Percentiles rank a stretch among this genome's conserved stretches.
Evolutionary conservation across 2,329 filamentous ascomycete genomes (phyloP).

Genomic region (Pyrenochaeta sp.): DNA sequence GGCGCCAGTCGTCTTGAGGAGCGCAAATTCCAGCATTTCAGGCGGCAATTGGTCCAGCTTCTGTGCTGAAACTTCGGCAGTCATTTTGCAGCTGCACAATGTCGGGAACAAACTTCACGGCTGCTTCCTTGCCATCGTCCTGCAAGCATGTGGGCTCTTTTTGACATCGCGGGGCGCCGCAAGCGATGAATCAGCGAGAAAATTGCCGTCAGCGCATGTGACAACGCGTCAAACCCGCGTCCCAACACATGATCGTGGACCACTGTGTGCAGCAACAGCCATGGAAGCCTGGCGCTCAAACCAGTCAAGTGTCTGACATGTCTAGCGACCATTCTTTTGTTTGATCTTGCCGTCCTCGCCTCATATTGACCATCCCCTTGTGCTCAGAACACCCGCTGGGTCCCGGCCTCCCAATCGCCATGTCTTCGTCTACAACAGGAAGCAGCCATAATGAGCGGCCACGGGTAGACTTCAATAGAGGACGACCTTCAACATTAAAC

Average conservation of each 20-base stretch:
- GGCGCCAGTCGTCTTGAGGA: slow-evolving; percentile 49
- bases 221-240: slow-evolving; percentile 16
- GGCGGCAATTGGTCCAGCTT: slow-evolving; percentile 38
- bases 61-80: slow-evolving; percentile 4
- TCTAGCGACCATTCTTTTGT: no score
- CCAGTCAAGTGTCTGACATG: no score
- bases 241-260: no score
- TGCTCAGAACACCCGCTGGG: background rate
- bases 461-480: background rate
- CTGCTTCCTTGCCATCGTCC: background rate
- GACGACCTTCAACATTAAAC: background rate
- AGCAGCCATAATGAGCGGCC: background rate
- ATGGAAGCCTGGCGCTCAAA: no score
- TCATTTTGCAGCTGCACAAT: slow-evolving; percentile 13
- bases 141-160: background rate
- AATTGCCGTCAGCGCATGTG: slow-evolving; percentile 18
- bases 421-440: background rate
- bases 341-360: no score
- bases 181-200: slow-evolving; percentile 6
- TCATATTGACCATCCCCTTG: no score
- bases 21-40: slow-evolving; percentile 56
- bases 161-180: slow-evolving; percentile 11
- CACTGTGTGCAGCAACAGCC: no score
- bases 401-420: background rate
- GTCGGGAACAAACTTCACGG: background rate